Percentiles rank a stretch among this genome's conserved stretches.
Evolutionary conservation across 2,329 filamentous ascomycete species (phyloP).

Genomic region (Verticillium isaacii): DNA sequence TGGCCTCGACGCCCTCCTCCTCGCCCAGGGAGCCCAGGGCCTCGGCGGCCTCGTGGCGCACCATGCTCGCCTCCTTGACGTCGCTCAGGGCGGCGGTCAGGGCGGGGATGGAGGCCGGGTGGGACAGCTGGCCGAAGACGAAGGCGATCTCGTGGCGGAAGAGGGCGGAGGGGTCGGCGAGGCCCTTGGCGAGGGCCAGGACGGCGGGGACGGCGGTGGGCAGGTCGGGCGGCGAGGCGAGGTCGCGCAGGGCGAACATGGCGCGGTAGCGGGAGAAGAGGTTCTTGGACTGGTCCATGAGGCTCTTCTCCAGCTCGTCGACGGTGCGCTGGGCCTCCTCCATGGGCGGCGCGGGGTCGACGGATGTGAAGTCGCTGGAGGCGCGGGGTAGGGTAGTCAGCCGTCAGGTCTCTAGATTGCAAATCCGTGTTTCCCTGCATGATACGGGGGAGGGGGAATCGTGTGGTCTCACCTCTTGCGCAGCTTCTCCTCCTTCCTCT

Average conservation of each 20-base stretch:
- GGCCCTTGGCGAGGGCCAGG: constrained; percentile 76
- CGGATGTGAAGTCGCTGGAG: constrained; percentile 83
- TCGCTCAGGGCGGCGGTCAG: constrained; percentile 75
- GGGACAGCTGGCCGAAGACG: constrained; percentile 92
- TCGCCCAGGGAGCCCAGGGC: constrained; percentile 91
- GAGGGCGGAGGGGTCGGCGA: constrained; percentile 80
- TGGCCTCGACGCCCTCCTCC: constrained; percentile 87
- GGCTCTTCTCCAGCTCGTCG: constrained; percentile 65
- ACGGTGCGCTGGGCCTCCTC: constrained; percentile 67
- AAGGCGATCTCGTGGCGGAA: constrained; percentile 98
- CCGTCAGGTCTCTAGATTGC: constrained; percentile 2
- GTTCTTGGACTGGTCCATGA: constrained; percentile 74
- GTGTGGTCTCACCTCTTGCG: constrained; percentile 61
- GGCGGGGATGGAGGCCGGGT: constrained; percentile 93
- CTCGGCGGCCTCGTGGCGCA: constrained; percentile 94
- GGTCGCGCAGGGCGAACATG: constrained; percentile 95
- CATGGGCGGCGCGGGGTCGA: constrained; percentile 90
- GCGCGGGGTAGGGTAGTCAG: constrained; percentile 2
- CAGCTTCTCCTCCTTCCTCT: constrained; percentile 68
- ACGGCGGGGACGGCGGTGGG: constrained; percentile 87
- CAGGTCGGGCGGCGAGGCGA: constrained; percentile 87
- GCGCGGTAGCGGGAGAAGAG: constrained; percentile 93
- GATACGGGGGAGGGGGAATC: not conserved
- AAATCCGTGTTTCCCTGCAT: not conserved
- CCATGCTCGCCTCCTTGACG: constrained; percentile 84